These are phyloP conservation scores for Syzygium oleosum DNA, from an alignment of 345 rosid species.

Conservation along the genomic window DNA sequence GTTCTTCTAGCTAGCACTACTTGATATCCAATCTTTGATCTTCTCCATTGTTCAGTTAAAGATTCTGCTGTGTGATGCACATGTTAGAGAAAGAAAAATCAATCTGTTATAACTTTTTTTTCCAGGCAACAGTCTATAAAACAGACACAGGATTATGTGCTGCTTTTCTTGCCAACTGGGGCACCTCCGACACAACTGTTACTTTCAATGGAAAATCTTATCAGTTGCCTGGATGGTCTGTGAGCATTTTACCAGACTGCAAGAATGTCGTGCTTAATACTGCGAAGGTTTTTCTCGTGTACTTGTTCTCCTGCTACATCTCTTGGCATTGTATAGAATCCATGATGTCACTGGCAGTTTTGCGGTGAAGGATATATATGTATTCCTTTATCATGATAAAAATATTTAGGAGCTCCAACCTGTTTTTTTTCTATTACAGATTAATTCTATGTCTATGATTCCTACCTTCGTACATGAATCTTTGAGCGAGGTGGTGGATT, in stretches of 20 bases:
- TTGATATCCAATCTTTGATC: not conserved
- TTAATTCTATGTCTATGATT: conserved; percentile 52
- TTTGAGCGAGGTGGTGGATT: conserved; percentile 27
- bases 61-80: not conserved
- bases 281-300: conserved; percentile 61
- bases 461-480: conserved; percentile 42
- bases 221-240: conserved; percentile 88
- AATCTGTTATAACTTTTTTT: not conserved
- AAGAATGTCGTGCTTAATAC: conserved; percentile 79
- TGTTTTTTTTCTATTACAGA: conserved; percentile 27
- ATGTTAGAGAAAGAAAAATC: not conserved
- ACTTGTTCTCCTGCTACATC: not conserved
- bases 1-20: not conserved
- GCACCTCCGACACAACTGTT: conserved; percentile 53
- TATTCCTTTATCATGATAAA: not conserved
- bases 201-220: conserved; percentile 67
- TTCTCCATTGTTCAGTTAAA: not conserved
- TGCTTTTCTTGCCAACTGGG: conserved; percentile 82
- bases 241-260: conserved; percentile 97
- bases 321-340: not conserved
- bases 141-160: conserved; percentile 60
- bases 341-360: not conserved
- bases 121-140: conserved; percentile 73
- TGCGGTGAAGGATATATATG: not conserved
- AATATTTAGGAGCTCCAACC: not conserved